Evolutionary conservation across 169 alveolate species (phyloP).

Genomic region (Plasmodium inui): DNA sequence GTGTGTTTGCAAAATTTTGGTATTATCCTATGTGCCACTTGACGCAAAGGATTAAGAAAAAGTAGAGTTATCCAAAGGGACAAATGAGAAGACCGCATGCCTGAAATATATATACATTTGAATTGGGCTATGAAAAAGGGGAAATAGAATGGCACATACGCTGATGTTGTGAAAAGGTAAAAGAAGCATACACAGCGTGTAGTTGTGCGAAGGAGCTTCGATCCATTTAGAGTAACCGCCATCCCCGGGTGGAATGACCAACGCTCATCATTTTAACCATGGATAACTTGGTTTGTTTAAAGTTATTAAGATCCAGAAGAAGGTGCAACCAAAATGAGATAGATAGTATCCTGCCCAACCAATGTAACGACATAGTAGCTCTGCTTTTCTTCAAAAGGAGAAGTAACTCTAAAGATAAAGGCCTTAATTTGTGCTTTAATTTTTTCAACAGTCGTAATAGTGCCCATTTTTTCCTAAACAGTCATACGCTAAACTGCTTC

Average conservation of each 20-base stretch:
- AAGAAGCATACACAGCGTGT: not conserved
- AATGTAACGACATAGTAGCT: conserved; percentile 40
- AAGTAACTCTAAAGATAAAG: conserved; percentile 3
- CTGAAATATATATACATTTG: not conserved
- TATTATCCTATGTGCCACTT: not conserved
- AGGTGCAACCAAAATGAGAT: conserved; percentile 12
- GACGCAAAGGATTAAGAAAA: not conserved
- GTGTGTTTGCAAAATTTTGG: not conserved
- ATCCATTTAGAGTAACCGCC: not conserved
- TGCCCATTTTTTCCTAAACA: conserved; percentile 33
- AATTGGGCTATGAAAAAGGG: not conserved
- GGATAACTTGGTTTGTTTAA: conserved; percentile 43
- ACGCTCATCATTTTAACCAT: not conserved
- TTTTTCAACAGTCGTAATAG: conserved; percentile 22
- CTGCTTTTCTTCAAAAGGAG: conserved; percentile 10
- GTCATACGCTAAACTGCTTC: conserved; percentile 19
- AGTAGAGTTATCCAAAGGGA: not conserved
- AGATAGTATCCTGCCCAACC: conserved; percentile 42
- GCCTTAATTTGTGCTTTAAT: conserved; percentile 33
- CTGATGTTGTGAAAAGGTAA: not conserved
- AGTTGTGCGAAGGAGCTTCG: not conserved
- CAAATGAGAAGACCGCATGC: not conserved
- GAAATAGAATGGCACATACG: not conserved
- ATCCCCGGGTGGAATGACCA: not conserved
- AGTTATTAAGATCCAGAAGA: conserved; percentile 38